Conservation (phyloP, 331 rosid genomes). For the Phaseolus coccineus region DNA sequence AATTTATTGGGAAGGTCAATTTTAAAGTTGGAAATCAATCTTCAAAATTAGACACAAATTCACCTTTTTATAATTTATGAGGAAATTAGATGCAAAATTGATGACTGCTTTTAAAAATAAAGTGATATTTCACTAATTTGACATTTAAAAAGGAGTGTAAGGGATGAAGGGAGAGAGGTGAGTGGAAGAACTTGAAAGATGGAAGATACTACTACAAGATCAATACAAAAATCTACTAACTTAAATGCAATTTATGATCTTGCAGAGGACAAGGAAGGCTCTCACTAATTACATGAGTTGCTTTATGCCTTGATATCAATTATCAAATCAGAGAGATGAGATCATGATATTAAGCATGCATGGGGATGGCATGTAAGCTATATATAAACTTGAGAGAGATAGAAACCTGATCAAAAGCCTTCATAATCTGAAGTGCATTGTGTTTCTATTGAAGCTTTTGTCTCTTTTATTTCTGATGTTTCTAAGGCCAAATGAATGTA, state of each 20-base stretch:
- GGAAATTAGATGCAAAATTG: neutral
- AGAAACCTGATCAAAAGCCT: neutral
- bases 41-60: no score
- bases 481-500: neutral
- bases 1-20: no score
- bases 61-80: no score
- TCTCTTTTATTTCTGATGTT: neutral
- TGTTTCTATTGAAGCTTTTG: neutral
- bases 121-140: neutral
- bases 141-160: neutral
- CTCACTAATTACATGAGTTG: slow-evolving; percentile 52
- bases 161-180: neutral
- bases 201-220: neutral
- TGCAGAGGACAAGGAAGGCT: slow-evolving; percentile 68
- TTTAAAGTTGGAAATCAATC: no score
- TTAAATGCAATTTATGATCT: slow-evolving; percentile 23
- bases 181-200: neutral
- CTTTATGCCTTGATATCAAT: slow-evolving; percentile 58
- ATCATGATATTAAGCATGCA: neutral
- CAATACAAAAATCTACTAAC: slow-evolving; percentile 30
- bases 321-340: neutral
- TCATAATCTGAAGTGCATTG: neutral
- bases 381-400: neutral
- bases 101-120: neutral
- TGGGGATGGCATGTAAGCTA: neutral